Evolutionary conservation across 768 basidiomycete species (phyloP).

Genomic region (Mrakia frigida): DNA sequence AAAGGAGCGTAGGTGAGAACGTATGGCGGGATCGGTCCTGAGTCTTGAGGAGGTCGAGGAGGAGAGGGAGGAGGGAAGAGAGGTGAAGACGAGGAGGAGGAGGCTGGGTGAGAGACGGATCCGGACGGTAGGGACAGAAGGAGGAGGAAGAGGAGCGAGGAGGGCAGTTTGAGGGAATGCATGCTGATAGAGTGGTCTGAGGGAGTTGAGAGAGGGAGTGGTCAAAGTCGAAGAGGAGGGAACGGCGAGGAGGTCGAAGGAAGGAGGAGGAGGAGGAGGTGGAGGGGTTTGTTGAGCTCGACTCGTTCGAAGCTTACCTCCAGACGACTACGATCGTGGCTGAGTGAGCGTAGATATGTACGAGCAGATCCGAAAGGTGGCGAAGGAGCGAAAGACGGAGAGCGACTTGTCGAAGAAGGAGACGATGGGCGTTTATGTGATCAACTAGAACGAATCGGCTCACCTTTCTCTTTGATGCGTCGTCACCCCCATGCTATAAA

Average conservation of each 20-base stretch:
- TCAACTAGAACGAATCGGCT: no score
- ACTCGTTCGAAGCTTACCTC: not conserved
- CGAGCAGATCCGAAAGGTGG: no score
- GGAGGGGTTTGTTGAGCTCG: not conserved
- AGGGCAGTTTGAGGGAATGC: not conserved
- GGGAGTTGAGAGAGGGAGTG: not conserved
- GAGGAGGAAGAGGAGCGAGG: not conserved
- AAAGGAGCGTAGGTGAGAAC: constrained; percentile 28
- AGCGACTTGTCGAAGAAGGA: no score
- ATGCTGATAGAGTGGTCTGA: no score
- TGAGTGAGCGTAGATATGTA: no score
- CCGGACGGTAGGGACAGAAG: not conserved
- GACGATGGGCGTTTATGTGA: no score
- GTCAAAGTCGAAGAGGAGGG: not conserved
- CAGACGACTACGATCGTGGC: no score
- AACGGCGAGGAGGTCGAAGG: not conserved
- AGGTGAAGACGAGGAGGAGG: not conserved
- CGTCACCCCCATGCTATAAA: no score
- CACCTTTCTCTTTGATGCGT: no score
- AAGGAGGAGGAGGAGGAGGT: not conserved
- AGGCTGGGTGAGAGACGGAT: not conserved
- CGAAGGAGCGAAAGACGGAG: no score
- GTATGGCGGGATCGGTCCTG: constrained; percentile 30
- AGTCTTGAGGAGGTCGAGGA: constrained; percentile 17
- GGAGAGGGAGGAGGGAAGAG: constrained; percentile 15